These are phyloP conservation scores for Coemansia sp. DNA, from an alignment of 192 early-diverging fungal genomes.

Conservation along the genomic window DNA sequence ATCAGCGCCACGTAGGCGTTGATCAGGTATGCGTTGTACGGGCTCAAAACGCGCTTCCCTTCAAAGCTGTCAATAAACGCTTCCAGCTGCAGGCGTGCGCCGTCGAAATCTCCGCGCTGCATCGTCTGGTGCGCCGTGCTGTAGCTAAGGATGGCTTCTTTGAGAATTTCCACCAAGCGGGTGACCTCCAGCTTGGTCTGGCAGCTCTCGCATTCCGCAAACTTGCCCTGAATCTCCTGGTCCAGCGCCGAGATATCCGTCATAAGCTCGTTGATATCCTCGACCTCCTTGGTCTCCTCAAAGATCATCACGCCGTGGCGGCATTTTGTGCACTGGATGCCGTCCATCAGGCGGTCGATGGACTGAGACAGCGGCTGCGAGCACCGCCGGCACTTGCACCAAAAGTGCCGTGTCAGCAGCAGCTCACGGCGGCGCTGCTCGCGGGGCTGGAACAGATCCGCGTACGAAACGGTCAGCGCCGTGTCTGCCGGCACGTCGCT, in stretches of 20 bases:
- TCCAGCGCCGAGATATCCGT: slow-evolving; percentile 51
- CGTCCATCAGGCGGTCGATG: slow-evolving; percentile 68
- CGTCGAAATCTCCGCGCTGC: slow-evolving; percentile 41
- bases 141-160: slow-evolving; percentile 55
- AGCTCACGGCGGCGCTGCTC: slow-evolving; percentile 71
- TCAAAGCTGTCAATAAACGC: slow-evolving; percentile 54
- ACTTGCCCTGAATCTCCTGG: slow-evolving; percentile 59
- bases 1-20: slow-evolving; percentile 47
- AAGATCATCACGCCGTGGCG: slow-evolving; percentile 56
- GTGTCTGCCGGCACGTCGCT: slow-evolving; percentile 55
- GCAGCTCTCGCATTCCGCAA: slow-evolving; percentile 55
- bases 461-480: slow-evolving; percentile 65
- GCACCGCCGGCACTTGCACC: slow-evolving; percentile 76
- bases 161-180: slow-evolving; percentile 53
- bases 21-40: slow-evolving; percentile 53
- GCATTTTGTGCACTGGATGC: slow-evolving; percentile 63
- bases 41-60: slow-evolving; percentile 47
- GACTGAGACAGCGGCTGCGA: slow-evolving; percentile 59
- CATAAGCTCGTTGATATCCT: slow-evolving; percentile 59
- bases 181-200: slow-evolving; percentile 50
- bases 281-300: slow-evolving; percentile 60
- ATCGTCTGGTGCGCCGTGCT: slow-evolving; percentile 41
- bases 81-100: slow-evolving; percentile 49
- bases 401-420: slow-evolving; percentile 65
- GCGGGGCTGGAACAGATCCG: slow-evolving; percentile 67